phyloP scores from a whole-genome alignment of 108 stramenopile species.

The Nitzschia sp. region DNA sequence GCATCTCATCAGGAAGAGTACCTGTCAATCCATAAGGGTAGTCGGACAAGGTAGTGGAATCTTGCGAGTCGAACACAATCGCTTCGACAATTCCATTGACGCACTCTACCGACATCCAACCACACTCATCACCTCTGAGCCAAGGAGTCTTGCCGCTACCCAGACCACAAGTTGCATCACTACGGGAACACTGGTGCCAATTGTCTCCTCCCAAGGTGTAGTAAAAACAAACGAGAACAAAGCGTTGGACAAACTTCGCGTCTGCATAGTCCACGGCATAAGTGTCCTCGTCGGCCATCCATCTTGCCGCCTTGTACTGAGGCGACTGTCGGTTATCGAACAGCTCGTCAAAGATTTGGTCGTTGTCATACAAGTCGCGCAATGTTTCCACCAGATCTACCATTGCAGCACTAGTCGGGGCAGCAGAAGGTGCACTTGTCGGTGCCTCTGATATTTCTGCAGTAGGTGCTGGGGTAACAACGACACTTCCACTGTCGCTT shows the following conservation, averaged over 20 bases:
- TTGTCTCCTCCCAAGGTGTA: slow-evolving; percentile 34
- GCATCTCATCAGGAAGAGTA: slow-evolving; percentile 32
- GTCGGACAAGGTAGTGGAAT: not conserved
- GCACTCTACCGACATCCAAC: slow-evolving; percentile 21
- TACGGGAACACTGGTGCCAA: slow-evolving; percentile 24
- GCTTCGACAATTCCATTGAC: not conserved
- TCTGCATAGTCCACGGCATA: not conserved
- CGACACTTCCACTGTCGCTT: not conserved
- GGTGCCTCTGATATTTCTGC: slow-evolving; percentile 14
- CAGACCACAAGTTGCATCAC: not conserved
- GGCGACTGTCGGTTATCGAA: slow-evolving; percentile 12
- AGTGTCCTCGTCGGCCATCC: slow-evolving; percentile 12
- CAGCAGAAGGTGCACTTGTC: slow-evolving; percentile 19
- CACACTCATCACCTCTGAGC: slow-evolving; percentile 35
- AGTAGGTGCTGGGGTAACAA: not conserved
- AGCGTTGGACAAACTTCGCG: slow-evolving; percentile 30
- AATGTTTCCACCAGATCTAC: slow-evolving; percentile 4
- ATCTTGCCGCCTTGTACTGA: slow-evolving; percentile 28
- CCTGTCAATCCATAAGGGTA: slow-evolving; percentile 16
- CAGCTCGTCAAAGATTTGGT: slow-evolving; percentile 10
- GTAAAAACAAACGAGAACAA: slow-evolving; percentile 36
- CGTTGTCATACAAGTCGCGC: slow-evolving; percentile 8
- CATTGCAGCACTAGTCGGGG: not conserved
- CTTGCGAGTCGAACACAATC: not conserved
- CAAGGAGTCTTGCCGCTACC: slow-evolving; percentile 15